Percentiles rank a stretch among this genome's conserved stretches.
phyloP scores from a whole-genome alignment of 305 asterid species.

The Ilex paraguariensis region DNA sequence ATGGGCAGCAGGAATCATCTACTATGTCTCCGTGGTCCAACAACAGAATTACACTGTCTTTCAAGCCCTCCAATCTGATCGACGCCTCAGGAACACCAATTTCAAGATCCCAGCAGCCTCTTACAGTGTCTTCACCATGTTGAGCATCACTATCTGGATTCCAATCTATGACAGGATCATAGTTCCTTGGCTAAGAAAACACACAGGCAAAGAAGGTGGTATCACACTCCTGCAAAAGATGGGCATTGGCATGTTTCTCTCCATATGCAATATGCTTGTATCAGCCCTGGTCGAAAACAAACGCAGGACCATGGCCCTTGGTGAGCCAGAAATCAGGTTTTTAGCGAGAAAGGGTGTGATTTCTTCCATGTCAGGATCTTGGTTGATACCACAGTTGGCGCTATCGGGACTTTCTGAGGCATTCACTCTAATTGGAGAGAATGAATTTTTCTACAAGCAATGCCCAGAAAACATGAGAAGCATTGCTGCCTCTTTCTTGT shows the following conservation, averaged over 20 bases:
- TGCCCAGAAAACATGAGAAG: slow-evolving; percentile 92
- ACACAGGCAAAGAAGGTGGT: slow-evolving; percentile 27
- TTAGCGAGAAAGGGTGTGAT: slow-evolving; percentile 39
- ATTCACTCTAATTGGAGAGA: slow-evolving; percentile 41
- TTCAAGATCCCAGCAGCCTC: slow-evolving; percentile 57
- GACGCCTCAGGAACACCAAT: slow-evolving; percentile 15
- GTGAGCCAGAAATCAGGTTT: slow-evolving; percentile 43
- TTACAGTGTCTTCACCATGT: slow-evolving; percentile 35
- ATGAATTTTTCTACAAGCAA: slow-evolving; percentile 69
- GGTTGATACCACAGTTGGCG: slow-evolving; percentile 54
- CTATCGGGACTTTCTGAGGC: slow-evolving; percentile 70
- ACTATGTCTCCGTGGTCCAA: slow-evolving; percentile 29
- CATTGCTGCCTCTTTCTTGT: slow-evolving; percentile 54
- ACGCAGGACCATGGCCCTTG: slow-evolving; percentile 33
- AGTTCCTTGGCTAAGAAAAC: slow-evolving; percentile 21
- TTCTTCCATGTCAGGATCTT: slow-evolving; percentile 62
- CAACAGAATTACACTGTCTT: slow-evolving; percentile 37
- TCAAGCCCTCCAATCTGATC: slow-evolving; percentile 45
- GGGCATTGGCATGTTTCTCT: slow-evolving; percentile 38
- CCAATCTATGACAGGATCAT: slow-evolving; percentile 41
- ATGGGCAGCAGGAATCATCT: slow-evolving; percentile 27
- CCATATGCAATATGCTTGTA: slow-evolving; percentile 25
- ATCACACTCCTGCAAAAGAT: slow-evolving; percentile 36
- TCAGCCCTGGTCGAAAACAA: slow-evolving; percentile 40
- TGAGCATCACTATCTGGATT: slow-evolving; percentile 34